phyloP scores from a whole-genome alignment of 2,329 filamentous ascomycete species.

The Clonostachys rosea region DNA sequence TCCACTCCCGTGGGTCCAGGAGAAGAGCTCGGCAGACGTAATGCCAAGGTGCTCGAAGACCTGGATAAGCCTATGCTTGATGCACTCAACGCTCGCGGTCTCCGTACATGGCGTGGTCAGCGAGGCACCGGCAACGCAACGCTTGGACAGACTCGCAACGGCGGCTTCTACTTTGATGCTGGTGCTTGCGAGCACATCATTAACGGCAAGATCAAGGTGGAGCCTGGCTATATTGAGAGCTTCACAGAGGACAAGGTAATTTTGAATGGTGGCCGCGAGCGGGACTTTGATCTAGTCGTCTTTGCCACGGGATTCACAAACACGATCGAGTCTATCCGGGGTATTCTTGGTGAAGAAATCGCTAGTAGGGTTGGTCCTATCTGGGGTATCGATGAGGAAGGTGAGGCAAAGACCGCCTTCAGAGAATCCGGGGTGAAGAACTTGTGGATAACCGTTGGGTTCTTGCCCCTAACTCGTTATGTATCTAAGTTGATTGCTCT shows the following conservation, averaged over 20 bases:
- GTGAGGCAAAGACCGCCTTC: slow-evolving; percentile 30
- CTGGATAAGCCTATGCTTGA: slow-evolving; percentile 1
- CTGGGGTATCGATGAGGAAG: slow-evolving; percentile 42
- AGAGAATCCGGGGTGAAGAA: slow-evolving; percentile 22
- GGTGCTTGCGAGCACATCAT: slow-evolving; percentile 57
- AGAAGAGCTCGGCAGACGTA: slow-evolving; percentile 10
- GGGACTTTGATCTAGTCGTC: slow-evolving; percentile 34
- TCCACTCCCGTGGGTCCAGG: slow-evolving; percentile 51
- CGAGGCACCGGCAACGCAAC: slow-evolving; percentile 20
- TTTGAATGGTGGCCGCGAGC: slow-evolving; percentile 20
- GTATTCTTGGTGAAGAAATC: slow-evolving; percentile 42
- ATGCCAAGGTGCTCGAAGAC: slow-evolving; percentile 6
- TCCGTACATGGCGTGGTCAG: slow-evolving; percentile 24
- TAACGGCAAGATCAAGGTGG: slow-evolving; percentile 58
- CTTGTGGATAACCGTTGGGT: slow-evolving; percentile 29
- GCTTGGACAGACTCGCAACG: slow-evolving; percentile 25
- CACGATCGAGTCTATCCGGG: slow-evolving; percentile 42
- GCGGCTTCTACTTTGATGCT: slow-evolving; percentile 68
- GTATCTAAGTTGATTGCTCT: slow-evolving; percentile 24
- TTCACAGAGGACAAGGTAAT: slow-evolving; percentile 23
- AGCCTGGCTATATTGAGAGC: slow-evolving; percentile 13
- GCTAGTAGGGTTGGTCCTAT: slow-evolving; percentile 39
- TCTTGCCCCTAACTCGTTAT: slow-evolving; percentile 23
- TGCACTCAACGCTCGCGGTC: slow-evolving; percentile 9
- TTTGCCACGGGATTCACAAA: slow-evolving; percentile 44